Base-by-base conservation (phyloP, 2,329 filamentous ascomycete species). In the Cladophialophora bantiana region DNA sequence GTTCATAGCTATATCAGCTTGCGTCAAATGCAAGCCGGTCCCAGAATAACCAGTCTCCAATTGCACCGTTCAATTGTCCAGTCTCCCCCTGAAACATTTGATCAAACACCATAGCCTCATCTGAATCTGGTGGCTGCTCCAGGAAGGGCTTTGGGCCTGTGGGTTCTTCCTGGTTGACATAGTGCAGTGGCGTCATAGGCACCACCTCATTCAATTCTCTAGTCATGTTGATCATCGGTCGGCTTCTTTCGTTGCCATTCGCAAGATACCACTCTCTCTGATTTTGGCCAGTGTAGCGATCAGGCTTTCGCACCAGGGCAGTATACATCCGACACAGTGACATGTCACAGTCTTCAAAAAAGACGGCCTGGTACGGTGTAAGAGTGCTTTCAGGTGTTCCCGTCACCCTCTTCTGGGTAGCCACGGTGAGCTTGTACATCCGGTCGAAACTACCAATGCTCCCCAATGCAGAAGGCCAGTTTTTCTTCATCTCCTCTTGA, bases 401-500 rank as follows among this genome's bases (percentile, higher is more conserved):
- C 6, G 18, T 53, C 20, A 18, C 54, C 34, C 42, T 35, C 34
- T 52, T 64, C 56, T 59, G 62, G 1, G 62, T 64, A 3, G 55
- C 20, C 13, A 59, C 35, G 12, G 54, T 40, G 20, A 59, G 31
- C 32, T 64, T 59, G 42, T 48, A 40, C 56, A 64, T 64, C 20
- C 55, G 32, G 13, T 59, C 54, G 31, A 59, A 59, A 32, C 40
- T 64, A 1, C 13, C 13, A 7, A 64, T 59, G 45, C 55, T 64
- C 18, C 62, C 62, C n/a, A 52, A 5, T 9, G 54, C 62, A 7
- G 62, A 59, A 7, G 40, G 62, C 62, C 62, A 64, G 10, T 40
- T 59, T 9, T 15, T 42, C 35, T 58, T 57, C 62, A 64, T 59
- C 12, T 64, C 62, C 6, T 64, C 55, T 35, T 64, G 62, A 31